phyloP scores from a whole-genome alignment of 164 flowering plant species.

The Macadamia tetraphylla region DNA sequence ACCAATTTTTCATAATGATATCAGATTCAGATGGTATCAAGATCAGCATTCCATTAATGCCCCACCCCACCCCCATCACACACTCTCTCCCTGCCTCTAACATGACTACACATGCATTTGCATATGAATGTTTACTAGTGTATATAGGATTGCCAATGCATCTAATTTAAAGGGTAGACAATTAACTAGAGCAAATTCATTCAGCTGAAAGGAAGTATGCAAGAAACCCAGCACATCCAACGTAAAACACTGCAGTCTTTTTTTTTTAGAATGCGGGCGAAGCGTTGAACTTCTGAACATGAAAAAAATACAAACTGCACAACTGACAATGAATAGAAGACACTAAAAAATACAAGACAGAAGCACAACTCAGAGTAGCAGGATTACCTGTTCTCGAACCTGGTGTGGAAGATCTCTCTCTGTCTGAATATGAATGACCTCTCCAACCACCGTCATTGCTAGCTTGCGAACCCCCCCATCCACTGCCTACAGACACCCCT shows the following conservation, averaged over 20 bases:
- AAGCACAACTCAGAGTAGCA: neutral
- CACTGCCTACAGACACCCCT: constrained; percentile 32
- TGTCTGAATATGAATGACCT: constrained; percentile 43
- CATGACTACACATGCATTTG: too few relatives aligned
- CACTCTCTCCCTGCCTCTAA: too few relatives aligned
- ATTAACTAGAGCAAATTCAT: too few relatives aligned
- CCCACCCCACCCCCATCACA: too few relatives aligned
- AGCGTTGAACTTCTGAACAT: too few relatives aligned
- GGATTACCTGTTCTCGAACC: constrained; percentile 63
- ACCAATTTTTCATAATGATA: too few relatives aligned
- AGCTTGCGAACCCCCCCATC: constrained; percentile 54
- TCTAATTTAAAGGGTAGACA: too few relatives aligned
- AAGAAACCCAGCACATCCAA: neutral
- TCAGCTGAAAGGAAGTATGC: neutral
- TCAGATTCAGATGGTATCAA: too few relatives aligned
- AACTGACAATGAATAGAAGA: neutral
- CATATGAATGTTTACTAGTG: too few relatives aligned
- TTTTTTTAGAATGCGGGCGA: too few relatives aligned
- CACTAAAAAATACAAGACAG: neutral
- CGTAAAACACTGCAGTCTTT: neutral
- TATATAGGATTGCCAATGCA: too few relatives aligned
- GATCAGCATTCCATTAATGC: too few relatives aligned
- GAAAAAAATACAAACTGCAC: neutral
- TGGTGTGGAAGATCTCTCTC: constrained; percentile 58
- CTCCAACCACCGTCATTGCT: constrained; percentile 58